Evolutionary conservation across 202 grass and related monocot genomes (phyloP), one percentile per base, ranked within the genome.

Genomic region (Dendrocalamus latiflorus): DNA sequence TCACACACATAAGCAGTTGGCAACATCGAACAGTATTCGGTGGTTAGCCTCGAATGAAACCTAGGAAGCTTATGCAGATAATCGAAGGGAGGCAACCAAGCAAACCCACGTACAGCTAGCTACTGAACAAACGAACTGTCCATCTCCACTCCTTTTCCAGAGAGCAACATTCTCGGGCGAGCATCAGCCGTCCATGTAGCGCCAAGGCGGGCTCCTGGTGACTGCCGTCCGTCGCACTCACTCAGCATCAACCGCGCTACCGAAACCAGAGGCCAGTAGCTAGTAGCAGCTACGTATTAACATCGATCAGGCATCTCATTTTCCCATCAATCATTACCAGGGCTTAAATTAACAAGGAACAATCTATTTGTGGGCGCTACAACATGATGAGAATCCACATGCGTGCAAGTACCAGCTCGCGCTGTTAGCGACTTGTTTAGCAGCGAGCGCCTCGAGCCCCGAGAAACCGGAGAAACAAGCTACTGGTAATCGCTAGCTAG

Each of bases 391-490:
- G 8, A 5, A 6, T 70, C 49, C 69, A 76, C 51, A 76, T 69
- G 77, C 71, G 16, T 16, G 65, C 65, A 13, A 60, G 50, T 75
- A 75, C 36, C 22, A 28, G 9, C 22, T 24, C 24, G 47, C 21
- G 33, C 33, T 69, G 39, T 17, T 5, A 20, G n/a, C 11, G 38
- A 56, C 34, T 87, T 42, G 62, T 87, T 69, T 81, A 74, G 39
- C 0, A 1, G 70, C 39, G 1, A 41, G 2, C 6, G 53, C 70
- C 65, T 86, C 63, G 84, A 86, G 84, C 77, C 50, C 84, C 41
- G 84, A 56, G 70, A 44, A 54, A 21, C 74, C 33, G 11, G 68
- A 49, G 4, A 30, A 25, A 30, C 68, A 8, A 15, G 43, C 15
- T 11, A 8, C 13, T 45, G 2, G 22, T 25, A 45, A 15, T 44